phyloP scores from a whole-genome alignment of 129 eudicot genomes.

The Flaveria trinervia region DNA sequence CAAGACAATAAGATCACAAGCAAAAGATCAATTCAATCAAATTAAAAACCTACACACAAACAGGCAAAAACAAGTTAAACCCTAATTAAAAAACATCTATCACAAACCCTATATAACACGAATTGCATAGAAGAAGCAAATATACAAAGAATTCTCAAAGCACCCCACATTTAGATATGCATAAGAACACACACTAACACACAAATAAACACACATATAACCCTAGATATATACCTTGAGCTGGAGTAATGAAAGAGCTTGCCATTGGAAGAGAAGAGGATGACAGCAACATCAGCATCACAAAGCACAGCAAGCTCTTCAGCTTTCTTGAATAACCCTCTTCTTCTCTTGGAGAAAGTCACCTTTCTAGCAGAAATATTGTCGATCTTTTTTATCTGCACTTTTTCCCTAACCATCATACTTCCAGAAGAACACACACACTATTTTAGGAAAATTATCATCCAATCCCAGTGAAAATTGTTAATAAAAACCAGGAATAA shows the following conservation, averaged over 20 bases:
- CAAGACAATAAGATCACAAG: not conserved
- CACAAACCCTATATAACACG: constrained; percentile 20
- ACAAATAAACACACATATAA: constrained; percentile 29
- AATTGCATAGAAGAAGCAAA: constrained; percentile 11
- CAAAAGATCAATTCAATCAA: not conserved
- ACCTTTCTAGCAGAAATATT: constrained; percentile 87
- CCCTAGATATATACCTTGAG: constrained; percentile 72
- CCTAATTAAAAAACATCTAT: not conserved
- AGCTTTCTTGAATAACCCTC: constrained; percentile 92
- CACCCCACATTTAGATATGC: too few relatives aligned
- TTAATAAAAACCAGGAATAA: constrained; percentile 18
- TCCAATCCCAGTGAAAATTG: constrained; percentile 17
- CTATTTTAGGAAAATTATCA: constrained; percentile 23
- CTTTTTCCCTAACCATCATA: constrained; percentile 75
- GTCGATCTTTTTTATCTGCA: constrained; percentile 75
- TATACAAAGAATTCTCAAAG: not conserved
- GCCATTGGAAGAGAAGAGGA: constrained; percentile 73
- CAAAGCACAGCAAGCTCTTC: constrained; percentile 88
- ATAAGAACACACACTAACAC: constrained; percentile 23
- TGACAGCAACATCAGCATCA: constrained; percentile 85
- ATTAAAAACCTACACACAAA: constrained; percentile 19
- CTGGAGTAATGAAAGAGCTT: constrained; percentile 78
- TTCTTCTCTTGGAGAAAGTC: constrained; percentile 86
- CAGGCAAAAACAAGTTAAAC: not conserved
- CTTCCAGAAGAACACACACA: constrained; percentile 4